Evolutionary conservation across 768 basidiomycete genomes (phyloP).

Genomic region (Mycena kentingensis): DNA sequence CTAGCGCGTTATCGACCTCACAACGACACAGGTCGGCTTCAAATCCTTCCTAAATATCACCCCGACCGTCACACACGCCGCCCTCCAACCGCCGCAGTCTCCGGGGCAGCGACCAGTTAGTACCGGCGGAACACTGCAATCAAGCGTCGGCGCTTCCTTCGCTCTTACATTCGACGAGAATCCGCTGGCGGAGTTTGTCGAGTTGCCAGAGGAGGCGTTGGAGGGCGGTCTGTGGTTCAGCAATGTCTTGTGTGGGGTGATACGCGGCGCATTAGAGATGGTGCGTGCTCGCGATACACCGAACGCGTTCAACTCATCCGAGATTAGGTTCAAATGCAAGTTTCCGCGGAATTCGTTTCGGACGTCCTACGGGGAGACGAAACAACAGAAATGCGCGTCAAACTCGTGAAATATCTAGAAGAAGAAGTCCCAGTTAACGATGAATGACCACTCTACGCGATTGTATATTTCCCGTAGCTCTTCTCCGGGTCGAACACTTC

Average conservation of each 20-base stretch:
- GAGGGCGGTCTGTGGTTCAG: constrained; percentile 97
- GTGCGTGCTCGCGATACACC: constrained; percentile 45
- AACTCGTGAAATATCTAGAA: constrained; percentile 87
- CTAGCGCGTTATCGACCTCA: not conserved
- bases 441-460: constrained; percentile 53
- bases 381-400: constrained; percentile 89
- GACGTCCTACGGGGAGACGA: constrained; percentile 94
- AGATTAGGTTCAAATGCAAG: constrained; percentile 92
- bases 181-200: constrained; percentile 94
- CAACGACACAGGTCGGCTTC: constrained; percentile 79
- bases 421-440: constrained; percentile 95
- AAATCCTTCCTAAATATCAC: constrained; percentile 95
- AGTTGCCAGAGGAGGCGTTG: constrained; percentile 89
- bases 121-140: constrained; percentile 42
- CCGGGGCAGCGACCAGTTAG: constrained; percentile 47
- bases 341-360: constrained; percentile 84
- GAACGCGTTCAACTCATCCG: constrained; percentile 5
- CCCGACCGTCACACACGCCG: constrained; percentile 75
- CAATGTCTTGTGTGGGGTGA: constrained; percentile 92
- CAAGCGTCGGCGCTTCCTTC: constrained; percentile 63
- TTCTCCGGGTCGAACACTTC: constrained; percentile 97
- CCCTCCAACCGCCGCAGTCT: constrained; percentile 50
- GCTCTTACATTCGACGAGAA: constrained; percentile 92
- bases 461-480: constrained; percentile 90
- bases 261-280: constrained; percentile 95